Percentiles rank a stretch among this genome's conserved stretches.
Conservation (phyloP, 164 flowering plant genomes). For the Macadamia integrifolia region DNA sequence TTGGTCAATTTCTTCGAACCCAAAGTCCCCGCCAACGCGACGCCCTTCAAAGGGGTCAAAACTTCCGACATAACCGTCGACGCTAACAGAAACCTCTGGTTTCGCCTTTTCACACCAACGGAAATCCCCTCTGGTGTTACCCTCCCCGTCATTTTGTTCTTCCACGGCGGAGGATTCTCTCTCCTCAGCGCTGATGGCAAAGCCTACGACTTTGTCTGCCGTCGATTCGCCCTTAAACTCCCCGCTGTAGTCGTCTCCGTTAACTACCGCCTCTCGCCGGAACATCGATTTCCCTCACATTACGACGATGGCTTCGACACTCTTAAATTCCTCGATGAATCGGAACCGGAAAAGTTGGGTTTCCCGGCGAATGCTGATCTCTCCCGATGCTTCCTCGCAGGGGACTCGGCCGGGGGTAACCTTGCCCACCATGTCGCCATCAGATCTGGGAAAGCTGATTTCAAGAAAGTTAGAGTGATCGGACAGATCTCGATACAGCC, state of each 20-base stretch:
- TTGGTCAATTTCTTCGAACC: constrained; percentile 9
- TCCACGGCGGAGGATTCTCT: constrained; percentile 27
- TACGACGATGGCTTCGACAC: constrained; percentile 36
- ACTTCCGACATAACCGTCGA: constrained; percentile 21
- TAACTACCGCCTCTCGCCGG: constrained; percentile 37
- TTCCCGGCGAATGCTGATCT: constrained; percentile 22
- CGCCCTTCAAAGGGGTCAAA: constrained; percentile 10
- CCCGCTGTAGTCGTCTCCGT: constrained; percentile 34
- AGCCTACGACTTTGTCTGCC: constrained; percentile 16
- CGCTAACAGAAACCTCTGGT: constrained; percentile 22
- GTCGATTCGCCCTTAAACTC: constrained; percentile 13
- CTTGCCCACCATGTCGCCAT: constrained; percentile 51
- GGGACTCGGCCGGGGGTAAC: constrained; percentile 74
- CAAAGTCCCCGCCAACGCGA: not conserved
- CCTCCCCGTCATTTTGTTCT: constrained; percentile 28
- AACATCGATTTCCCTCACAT: constrained; percentile 23
- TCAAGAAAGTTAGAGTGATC: too few species aligned
- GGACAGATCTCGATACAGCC: not conserved
- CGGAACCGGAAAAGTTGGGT: not conserved
- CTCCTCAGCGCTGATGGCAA: constrained; percentile 11
- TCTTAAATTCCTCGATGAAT: constrained; percentile 13
- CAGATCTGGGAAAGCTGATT: constrained; percentile 6
- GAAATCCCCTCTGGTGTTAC: not conserved
- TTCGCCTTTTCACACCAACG: constrained; percentile 27
- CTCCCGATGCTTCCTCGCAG: constrained; percentile 29